These are phyloP conservation scores for Termitomyces sp. DNA, from an alignment of 768 basidiomycete genomes.

Conservation along the genomic window DNA sequence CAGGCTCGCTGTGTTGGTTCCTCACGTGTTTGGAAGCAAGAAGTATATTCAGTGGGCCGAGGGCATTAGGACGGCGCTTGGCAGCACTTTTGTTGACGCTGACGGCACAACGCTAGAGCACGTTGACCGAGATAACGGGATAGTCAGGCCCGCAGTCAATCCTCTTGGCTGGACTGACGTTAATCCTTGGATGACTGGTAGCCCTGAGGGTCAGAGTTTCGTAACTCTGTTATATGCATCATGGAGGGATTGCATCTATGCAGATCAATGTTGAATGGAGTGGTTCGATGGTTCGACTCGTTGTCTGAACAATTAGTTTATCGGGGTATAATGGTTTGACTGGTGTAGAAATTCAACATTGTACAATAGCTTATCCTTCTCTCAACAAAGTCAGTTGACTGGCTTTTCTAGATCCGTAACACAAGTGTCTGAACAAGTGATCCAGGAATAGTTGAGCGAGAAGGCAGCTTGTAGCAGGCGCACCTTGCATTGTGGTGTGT, in stretches of 20 bases:
- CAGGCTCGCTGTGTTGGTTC: conserved; percentile 34
- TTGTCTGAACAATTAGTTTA: too few relatives aligned
- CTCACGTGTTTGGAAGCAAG: conserved; percentile 23
- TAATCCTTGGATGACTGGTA: conserved; percentile 24
- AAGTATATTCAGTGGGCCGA: conserved; percentile 39
- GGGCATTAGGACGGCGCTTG: conserved; percentile 26
- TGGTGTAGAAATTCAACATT: too few relatives aligned
- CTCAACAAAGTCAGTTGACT: too few relatives aligned
- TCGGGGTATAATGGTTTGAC: too few relatives aligned
- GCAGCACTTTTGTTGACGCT: conserved; percentile 14
- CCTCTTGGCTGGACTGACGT: conserved; percentile 33
- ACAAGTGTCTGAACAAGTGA: too few relatives aligned
- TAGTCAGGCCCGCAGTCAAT: conserved; percentile 35
- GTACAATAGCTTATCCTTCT: too few relatives aligned
- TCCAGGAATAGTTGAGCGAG: too few relatives aligned
- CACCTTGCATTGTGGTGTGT: too few relatives aligned
- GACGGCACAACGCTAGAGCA: conserved; percentile 18
- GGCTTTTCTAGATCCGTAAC: too few relatives aligned
- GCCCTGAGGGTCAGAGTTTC: background rate
- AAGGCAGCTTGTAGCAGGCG: too few relatives aligned
- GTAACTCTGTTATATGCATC: background rate
- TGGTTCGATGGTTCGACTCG: background rate
- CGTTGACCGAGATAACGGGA: conserved; percentile 30
- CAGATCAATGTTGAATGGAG: background rate
- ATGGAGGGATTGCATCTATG: background rate